Percentiles rank a stretch among this genome's conserved stretches.
Evolutionary conservation across 2,329 filamentous ascomycete species (phyloP).

Genomic region (Phaeophleospora eucalypticola): DNA sequence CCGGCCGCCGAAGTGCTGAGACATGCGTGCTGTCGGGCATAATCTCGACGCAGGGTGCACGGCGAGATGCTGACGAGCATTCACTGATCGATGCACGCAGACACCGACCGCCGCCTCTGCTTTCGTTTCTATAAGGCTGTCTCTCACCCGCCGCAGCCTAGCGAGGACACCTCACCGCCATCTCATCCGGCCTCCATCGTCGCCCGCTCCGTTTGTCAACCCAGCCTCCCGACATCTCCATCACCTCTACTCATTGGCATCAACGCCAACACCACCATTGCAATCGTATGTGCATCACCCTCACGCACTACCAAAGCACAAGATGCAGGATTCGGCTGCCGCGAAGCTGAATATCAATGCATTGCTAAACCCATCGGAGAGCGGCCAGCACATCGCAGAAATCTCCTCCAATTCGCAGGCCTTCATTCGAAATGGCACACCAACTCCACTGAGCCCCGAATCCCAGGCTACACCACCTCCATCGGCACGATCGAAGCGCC

Average conservation of each 20-base stretch:
- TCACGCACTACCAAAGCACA: conserved; percentile 15
- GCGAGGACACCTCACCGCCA: conserved; percentile 10
- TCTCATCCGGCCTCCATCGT: conserved; percentile 5
- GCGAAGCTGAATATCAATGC: conserved; percentile 40
- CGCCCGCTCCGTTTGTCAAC: conserved; percentile 6
- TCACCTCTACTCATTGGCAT: conserved; percentile 16
- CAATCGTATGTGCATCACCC: conserved; percentile 13
- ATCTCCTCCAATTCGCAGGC: conserved; percentile 21
- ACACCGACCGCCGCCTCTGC: conserved; percentile 4
- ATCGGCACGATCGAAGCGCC: conserved; percentile 34
- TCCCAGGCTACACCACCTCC: conserved; percentile 13
- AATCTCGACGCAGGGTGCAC: conserved; percentile 4
- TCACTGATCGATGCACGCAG: conserved; percentile 8
- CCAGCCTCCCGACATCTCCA: conserved; percentile 7
- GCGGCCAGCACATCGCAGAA: conserved; percentile 16
- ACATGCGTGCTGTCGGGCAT: not conserved
- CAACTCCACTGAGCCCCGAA: conserved; percentile 14
- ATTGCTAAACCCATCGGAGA: conserved; percentile 37
- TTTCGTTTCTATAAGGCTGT: conserved; percentile 11
- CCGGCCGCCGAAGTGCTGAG: not conserved
- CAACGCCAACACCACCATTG: conserved; percentile 21
- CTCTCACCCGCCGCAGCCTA: conserved; percentile 1
- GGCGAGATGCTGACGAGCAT: conserved; percentile 9
- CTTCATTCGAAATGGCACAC: conserved; percentile 20
- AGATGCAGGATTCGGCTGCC: conserved; percentile 13